Percentiles rank a stretch among this genome's conserved stretches.
Evolutionary conservation across 805 yeast genomes (phyloP).

Genomic region (Torulaspora microellipsoides): DNA sequence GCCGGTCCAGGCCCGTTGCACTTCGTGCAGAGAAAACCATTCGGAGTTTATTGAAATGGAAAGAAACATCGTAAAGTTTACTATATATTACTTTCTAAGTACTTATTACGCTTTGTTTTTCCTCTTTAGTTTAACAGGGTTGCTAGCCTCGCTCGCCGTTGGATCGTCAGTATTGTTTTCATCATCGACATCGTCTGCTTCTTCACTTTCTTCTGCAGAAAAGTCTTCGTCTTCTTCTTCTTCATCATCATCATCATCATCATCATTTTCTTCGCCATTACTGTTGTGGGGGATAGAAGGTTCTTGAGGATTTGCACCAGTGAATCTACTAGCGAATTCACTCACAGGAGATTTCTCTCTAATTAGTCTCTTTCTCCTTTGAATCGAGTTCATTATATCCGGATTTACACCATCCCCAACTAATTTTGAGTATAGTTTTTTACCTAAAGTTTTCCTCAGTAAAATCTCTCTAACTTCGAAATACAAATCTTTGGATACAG

Average conservation of each 20-base stretch:
- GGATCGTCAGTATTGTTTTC: slow-evolving; percentile 9
- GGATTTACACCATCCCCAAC: slow-evolving; percentile 47
- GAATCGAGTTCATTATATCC: slow-evolving; percentile 11
- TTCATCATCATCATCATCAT: slow-evolving; percentile 6
- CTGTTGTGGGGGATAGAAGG: slow-evolving; percentile 11
- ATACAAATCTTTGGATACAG: slow-evolving; percentile 75
- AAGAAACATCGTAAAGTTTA: too few relatives aligned
- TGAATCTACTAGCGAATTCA: slow-evolving; percentile 31
- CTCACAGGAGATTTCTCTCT: slow-evolving; percentile 32
- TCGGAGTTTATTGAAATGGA: too few relatives aligned
- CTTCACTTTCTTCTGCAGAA: slow-evolving; percentile 31
- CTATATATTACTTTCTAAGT: too few relatives aligned
- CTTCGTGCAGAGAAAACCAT: too few relatives aligned
- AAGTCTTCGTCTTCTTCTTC: slow-evolving; percentile 34
- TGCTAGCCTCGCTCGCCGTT: too few relatives aligned
- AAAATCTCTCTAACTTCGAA: slow-evolving; percentile 77
- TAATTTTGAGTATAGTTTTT: slow-evolving; percentile 30
- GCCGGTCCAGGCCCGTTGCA: too few relatives aligned
- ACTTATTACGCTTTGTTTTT: too few relatives aligned
- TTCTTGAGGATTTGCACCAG: slow-evolving; percentile 19
- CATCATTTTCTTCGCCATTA: slow-evolving; percentile 32
- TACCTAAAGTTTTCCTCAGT: slow-evolving; percentile 33
- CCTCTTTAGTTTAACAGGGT: too few relatives aligned
- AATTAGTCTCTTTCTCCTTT: slow-evolving; percentile 15
- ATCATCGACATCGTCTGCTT: slow-evolving; percentile 36